phyloP scores from a whole-genome alignment of 164 flowering plant genomes.

The Macadamia tetraphylla region DNA sequence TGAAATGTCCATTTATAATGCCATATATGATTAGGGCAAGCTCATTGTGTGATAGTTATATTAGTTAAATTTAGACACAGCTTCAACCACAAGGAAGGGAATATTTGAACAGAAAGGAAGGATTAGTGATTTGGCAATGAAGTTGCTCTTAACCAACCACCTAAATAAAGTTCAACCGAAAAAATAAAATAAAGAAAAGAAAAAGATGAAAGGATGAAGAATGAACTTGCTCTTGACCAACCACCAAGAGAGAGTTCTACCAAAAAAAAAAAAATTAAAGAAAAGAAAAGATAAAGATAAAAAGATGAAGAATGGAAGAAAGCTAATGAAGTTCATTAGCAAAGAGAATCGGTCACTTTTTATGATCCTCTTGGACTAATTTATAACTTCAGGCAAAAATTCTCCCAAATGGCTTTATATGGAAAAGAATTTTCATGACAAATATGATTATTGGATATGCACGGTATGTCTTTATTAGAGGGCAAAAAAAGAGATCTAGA shows the following conservation, averaged over 20 bases:
- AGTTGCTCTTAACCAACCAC: too few relatives aligned
- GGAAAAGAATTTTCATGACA: too few relatives aligned
- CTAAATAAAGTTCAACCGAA: too few relatives aligned
- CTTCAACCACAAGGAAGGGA: neutral
- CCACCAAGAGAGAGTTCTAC: too few relatives aligned
- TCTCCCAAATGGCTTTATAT: too few relatives aligned
- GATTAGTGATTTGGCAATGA: neutral
- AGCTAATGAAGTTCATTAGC: neutral
- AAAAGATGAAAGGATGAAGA: too few relatives aligned
- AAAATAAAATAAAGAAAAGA: too few relatives aligned
- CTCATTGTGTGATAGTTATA: neutral
- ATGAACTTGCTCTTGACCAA: neutral
- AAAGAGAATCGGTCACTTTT: slow-evolving; percentile 1
- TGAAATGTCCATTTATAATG: neutral
- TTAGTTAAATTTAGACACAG: neutral
- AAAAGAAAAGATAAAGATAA: too few relatives aligned
- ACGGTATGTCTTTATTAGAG: too few relatives aligned
- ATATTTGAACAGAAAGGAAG: neutral
- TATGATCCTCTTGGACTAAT: neutral
- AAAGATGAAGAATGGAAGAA: neutral
- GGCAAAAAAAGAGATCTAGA: too few relatives aligned
- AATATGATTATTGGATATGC: too few relatives aligned
- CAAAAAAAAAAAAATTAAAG: too few relatives aligned
- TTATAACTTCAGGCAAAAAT: neutral
- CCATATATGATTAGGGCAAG: neutral